A percentile compares a stretch with the other conserved stretches of the same genome.
These are phyloP conservation scores for Sodiomyces alkalinus DNA, from an alignment of 2,329 filamentous ascomycete species.

Conservation along the genomic window DNA sequence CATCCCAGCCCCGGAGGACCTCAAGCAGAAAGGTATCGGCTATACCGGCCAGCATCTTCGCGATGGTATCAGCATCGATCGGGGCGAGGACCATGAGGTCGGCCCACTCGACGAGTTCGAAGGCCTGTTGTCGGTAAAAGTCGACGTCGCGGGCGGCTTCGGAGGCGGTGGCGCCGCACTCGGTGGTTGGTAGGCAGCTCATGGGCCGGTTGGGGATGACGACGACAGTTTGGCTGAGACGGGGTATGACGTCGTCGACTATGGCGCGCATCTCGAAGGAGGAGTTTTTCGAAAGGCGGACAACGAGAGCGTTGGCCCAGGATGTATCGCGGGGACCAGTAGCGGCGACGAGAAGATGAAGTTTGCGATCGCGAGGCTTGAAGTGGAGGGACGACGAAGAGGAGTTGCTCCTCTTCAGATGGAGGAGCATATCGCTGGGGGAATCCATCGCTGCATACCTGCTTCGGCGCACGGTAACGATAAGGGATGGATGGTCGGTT, in stretches of 20 bases:
- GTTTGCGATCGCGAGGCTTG: slow-evolving; percentile 24
- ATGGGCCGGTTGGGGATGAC: slow-evolving; percentile 40
- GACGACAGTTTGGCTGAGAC: slow-evolving; percentile 47
- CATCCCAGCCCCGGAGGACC: slow-evolving; percentile 73
- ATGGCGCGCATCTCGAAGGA: slow-evolving; percentile 47
- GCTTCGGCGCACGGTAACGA: too few relatives aligned
- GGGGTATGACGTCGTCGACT: slow-evolving; percentile 48
- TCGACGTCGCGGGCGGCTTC: slow-evolving; percentile 29
- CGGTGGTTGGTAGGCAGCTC: slow-evolving; percentile 12
- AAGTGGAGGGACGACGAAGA: slow-evolving; percentile 22
- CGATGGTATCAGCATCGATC: slow-evolving; percentile 69
- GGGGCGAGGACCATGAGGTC: slow-evolving; percentile 74
- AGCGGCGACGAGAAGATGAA: slow-evolving; percentile 49
- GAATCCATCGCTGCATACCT: slow-evolving; percentile 3
- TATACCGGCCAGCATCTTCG: slow-evolving; percentile 76
- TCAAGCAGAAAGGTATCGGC: slow-evolving; percentile 70
- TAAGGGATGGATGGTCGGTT: too few relatives aligned
- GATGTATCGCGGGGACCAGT: slow-evolving; percentile 50
- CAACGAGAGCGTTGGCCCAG: slow-evolving; percentile 49
- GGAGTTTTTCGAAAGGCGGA: slow-evolving; percentile 49
- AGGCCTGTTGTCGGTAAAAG: slow-evolving; percentile 35
- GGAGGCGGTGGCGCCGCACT: slow-evolving; percentile 12
- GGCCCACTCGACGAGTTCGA: slow-evolving; percentile 71
- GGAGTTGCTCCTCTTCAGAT: slow-evolving; percentile 9
- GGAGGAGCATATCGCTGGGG: slow-evolving; percentile 2